Evolutionary conservation across 306 rosid genomes (phyloP).

Genomic region (Castanopsis chinensis): DNA sequence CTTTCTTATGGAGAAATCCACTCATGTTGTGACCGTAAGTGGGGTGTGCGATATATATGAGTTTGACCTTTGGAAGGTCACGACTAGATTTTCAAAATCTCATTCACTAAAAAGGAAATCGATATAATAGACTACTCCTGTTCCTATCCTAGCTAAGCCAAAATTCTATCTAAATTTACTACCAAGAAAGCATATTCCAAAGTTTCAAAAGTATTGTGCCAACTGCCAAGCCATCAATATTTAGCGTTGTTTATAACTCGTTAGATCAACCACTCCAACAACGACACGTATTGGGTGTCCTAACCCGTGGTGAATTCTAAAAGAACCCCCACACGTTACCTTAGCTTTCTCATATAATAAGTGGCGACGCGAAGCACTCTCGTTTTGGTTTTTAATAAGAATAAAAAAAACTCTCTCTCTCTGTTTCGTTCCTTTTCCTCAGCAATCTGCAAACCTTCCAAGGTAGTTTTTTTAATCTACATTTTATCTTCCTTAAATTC

Average conservation of each 20-base stretch:
- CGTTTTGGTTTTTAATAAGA: neutral
- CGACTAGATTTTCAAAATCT: too few relatives aligned
- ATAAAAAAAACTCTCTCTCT: too few relatives aligned
- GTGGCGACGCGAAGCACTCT: constrained; percentile 23
- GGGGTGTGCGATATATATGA: too few relatives aligned
- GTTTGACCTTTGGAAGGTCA: too few relatives aligned
- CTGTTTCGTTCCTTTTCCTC: neutral
- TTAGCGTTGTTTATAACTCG: neutral
- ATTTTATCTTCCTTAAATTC: neutral
- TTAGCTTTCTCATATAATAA: neutral
- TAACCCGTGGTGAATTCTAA: neutral
- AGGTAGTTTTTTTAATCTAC: constrained; percentile 15
- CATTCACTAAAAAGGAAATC: too few relatives aligned
- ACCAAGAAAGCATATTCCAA: neutral
- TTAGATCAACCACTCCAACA: neutral
- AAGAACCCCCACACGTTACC: too few relatives aligned
- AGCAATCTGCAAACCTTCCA: constrained; percentile 26
- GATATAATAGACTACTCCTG: too few relatives aligned
- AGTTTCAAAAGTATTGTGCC: neutral
- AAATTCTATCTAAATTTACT: neutral
- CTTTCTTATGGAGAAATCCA: too few relatives aligned
- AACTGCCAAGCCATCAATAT: too few relatives aligned
- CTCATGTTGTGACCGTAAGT: too few relatives aligned
- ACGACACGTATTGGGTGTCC: constrained; percentile 13
- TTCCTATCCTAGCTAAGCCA: too few relatives aligned